These are phyloP conservation scores for Cercospora brassicicola DNA, from an alignment of 2,329 filamentous ascomycete species.

Conservation along the genomic window DNA sequence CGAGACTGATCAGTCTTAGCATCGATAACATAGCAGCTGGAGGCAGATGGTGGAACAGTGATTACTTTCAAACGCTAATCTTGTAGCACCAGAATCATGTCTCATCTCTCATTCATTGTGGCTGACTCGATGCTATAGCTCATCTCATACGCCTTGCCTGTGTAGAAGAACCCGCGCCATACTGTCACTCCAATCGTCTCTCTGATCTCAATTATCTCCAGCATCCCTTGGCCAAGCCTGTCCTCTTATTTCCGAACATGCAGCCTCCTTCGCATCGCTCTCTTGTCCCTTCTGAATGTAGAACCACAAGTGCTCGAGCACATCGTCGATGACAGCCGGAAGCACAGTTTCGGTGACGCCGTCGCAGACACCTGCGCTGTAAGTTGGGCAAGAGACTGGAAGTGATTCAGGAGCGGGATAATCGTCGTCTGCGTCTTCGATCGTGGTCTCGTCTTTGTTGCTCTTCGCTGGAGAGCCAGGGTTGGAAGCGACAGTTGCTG, in stretches of 20 bases:
- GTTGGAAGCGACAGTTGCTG: not conserved
- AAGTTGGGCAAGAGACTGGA: constrained; percentile 20
- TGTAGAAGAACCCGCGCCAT: not conserved
- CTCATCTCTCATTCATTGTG: not conserved
- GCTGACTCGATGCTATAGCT: not conserved
- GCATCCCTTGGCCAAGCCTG: not conserved
- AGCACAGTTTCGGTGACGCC: constrained; percentile 23
- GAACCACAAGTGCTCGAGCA: constrained; percentile 21
- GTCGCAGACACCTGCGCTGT: constrained; percentile 23
- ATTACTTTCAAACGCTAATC: not conserved
- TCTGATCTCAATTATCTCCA: not conserved
- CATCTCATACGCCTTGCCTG: not conserved
- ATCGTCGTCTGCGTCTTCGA: not conserved
- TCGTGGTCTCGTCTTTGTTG: not conserved
- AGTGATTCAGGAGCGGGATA: not conserved
- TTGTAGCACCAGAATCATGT: not conserved
- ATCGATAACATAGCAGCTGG: not conserved
- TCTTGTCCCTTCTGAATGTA: constrained; percentile 6
- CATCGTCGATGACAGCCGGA: constrained; percentile 23
- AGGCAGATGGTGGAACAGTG: not conserved
- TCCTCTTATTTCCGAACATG: not conserved
- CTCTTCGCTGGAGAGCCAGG: not conserved
- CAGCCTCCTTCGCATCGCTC: not conserved
- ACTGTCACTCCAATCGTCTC: not conserved
- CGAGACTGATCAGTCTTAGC: too few relatives aligned